These are phyloP conservation scores for Colletotrichum sp. DNA, from an alignment of 2,329 filamentous ascomycete species.

Conservation along the genomic window DNA sequence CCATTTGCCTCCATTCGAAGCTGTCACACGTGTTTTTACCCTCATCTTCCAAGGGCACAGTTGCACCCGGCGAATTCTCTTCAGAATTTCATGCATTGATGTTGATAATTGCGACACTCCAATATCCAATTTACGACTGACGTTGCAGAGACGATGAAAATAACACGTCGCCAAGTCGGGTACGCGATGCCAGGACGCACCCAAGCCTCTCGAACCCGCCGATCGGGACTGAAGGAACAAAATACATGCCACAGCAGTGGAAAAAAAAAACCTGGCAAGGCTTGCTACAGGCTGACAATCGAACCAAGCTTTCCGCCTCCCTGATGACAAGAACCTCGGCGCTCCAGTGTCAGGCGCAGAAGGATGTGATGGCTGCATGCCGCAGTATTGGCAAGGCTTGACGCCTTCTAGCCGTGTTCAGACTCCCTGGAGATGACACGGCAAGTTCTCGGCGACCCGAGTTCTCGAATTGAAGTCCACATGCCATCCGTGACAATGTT, in stretches of 20 bases:
- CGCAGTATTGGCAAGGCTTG: constrained; percentile 2
- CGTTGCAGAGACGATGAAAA: neutral
- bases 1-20: neutral
- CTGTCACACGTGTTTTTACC: neutral
- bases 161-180: constrained; percentile 1
- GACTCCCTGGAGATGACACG: neutral
- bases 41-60: neutral
- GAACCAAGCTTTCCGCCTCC: neutral
- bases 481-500: neutral
- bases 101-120: neutral
- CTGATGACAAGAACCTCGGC: constrained; percentile 4
- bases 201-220: constrained; percentile 7
- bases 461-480: neutral
- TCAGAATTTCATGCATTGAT: neutral
- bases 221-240: neutral
- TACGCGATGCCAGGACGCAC: constrained; percentile 10
- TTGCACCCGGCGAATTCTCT: neutral
- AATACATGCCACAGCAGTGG: neutral
- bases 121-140: neutral
- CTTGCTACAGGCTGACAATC: neutral
- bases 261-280: constrained; percentile 1
- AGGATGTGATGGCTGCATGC: neutral
- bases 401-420: neutral
- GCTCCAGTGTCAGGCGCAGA: neutral
- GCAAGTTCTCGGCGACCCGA: neutral